phyloP scores from a whole-genome alignment of 352 stramenopile species.

The Sclerospora graminicola region DNA sequence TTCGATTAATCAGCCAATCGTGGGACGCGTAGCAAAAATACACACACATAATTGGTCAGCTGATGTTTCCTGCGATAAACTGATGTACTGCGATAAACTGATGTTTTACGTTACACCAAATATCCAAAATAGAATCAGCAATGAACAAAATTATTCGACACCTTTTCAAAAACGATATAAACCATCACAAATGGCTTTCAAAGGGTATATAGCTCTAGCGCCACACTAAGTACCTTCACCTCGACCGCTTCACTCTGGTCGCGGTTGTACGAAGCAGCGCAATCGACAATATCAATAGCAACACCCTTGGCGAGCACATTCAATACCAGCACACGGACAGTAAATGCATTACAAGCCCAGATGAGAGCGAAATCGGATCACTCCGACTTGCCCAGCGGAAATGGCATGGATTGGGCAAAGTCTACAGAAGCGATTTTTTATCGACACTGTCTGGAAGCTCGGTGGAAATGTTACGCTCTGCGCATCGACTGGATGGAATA shows the following conservation, averaged over 20 bases:
- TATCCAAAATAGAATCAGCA: too few relatives aligned
- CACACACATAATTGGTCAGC: too few relatives aligned
- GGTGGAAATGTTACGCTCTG: constrained; percentile 54
- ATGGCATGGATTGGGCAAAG: constrained; percentile 46
- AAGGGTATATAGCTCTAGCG: too few relatives aligned
- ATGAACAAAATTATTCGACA: too few relatives aligned
- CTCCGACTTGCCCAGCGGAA: constrained; percentile 2
- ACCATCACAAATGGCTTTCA: too few relatives aligned
- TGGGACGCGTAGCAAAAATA: too few relatives aligned
- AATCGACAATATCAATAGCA: constrained; percentile 16
- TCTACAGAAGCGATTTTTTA: constrained; percentile 45
- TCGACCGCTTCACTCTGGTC: constrained; percentile 36
- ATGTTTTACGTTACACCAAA: too few relatives aligned
- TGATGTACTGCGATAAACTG: too few relatives aligned
- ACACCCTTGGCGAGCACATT: constrained; percentile 12
- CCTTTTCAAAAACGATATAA: too few relatives aligned
- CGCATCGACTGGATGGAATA: constrained; percentile 27
- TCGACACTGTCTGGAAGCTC: constrained; percentile 51
- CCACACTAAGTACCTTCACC: constrained; percentile 20
- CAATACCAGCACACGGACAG: constrained; percentile 13
- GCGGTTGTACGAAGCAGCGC: constrained; percentile 22
- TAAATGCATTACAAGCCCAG: too few relatives aligned
- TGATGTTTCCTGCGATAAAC: too few relatives aligned
- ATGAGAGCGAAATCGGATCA: constrained; percentile 2
- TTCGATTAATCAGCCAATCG: too few relatives aligned